Evolutionary conservation across 2,329 filamentous ascomycete genomes (phyloP).

Genomic region (Penicillium paneum): DNA sequence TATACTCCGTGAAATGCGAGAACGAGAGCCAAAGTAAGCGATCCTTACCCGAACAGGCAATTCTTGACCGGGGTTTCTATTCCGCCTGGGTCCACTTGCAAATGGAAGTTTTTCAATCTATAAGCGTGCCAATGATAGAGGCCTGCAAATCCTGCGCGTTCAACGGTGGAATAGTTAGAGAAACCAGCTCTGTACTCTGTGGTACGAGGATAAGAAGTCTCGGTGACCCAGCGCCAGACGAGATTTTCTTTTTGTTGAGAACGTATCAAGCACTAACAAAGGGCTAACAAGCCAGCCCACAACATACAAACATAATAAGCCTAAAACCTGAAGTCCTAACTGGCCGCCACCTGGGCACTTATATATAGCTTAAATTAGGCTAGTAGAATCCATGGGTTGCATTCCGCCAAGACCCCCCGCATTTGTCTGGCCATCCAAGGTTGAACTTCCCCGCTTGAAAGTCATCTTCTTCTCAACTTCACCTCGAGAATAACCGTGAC

Average conservation of each 20-base stretch:
- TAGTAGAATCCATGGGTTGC: constrained; percentile 3
- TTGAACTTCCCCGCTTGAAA: background rate
- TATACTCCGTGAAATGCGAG: constrained; percentile 7
- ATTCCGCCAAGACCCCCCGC: constrained; percentile 16
- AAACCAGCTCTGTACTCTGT: background rate
- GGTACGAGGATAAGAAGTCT: background rate
- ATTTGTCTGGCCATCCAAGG: constrained; percentile 9
- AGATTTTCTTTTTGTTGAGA: background rate
- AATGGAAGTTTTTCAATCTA: background rate
- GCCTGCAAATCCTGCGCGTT: background rate
- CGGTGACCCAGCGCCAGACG: background rate
- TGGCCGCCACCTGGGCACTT: background rate
- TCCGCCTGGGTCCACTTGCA: constrained; percentile 14
- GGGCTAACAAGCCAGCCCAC: background rate
- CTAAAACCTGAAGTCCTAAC: background rate
- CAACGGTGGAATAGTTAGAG: background rate
- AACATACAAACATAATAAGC: background rate
- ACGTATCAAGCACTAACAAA: background rate
- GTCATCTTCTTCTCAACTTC: constrained; percentile 1
- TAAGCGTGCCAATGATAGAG: background rate
- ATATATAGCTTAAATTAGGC: background rate
- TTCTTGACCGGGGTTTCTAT: constrained; percentile 3
- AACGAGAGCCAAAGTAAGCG: constrained; percentile 18
- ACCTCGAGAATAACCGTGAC: constrained; percentile 7
- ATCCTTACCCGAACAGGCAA: constrained; percentile 18